Base-by-base conservation (phyloP, 2,329 filamentous ascomycete species). In the Xylaria sp. region DNA sequence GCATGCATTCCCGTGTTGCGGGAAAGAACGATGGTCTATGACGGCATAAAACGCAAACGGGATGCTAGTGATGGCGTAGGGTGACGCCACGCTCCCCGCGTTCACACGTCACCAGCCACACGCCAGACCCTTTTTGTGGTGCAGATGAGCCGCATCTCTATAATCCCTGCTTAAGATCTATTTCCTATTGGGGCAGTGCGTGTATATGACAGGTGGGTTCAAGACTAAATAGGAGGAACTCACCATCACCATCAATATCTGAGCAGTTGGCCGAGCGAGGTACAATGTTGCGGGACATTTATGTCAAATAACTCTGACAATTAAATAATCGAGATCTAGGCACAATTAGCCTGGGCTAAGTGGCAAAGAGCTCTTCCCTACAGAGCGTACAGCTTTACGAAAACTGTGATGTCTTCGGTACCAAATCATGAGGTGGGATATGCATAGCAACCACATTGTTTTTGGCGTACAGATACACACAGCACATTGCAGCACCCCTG, bases 21-120 rank as follows among this genome's bases (percentile, higher is more conserved):
- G 72, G 68, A 68, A 47, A 69, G 54, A 35, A 48, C 10, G 59
- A 65, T 25, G 74, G 65, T 76, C 74, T 73, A 77, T 75, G 75
- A 76, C 75, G 65, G 51, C 73, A 75, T 75, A 13, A 44, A 61
- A 69, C 48, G 69, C n/a, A 66, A 50, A 59, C 5, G 47, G 23
- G 37, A 42, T 27, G 40, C 40, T 47, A 25, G 16, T 21, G 35
- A 63, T 69, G 54, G 68, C 60, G 50, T 65, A 63, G 53, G 53
- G 35, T 60, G 47, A 72, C 72, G 74, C 74, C 73, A 73, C 73
- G 72, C 8, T 35, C 64, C 37, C 16, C 54, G 35, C 42, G 2
- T 50, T 35, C 16, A 69, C 18, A 65, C 61, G 65, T 68, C 65
- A 65, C 65, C 40, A 70, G 68, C 68, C 68, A 69, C 68, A 68